Conservation (phyloP, 2,329 filamentous ascomycete genomes). For the Pseudocercospora vitis region DNA sequence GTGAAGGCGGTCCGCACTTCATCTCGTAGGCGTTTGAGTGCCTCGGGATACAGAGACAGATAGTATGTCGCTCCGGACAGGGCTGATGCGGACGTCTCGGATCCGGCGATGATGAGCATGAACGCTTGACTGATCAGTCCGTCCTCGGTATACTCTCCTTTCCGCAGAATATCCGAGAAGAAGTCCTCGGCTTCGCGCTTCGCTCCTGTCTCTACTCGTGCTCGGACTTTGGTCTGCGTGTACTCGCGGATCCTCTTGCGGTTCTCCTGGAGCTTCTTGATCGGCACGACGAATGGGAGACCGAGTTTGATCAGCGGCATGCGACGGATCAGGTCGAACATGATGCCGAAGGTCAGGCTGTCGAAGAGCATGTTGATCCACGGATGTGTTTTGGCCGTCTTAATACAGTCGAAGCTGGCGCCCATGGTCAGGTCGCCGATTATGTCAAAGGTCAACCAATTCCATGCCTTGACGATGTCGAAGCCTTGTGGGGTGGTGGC, state of each 20-base stretch:
- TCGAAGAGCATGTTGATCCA: slow-evolving; percentile 33
- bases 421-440: slow-evolving; percentile 38
- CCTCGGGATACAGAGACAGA: slow-evolving; percentile 6
- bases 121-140: not conserved
- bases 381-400: slow-evolving; percentile 37
- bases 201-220: not conserved
- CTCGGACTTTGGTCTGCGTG: not conserved
- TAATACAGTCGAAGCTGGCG: slow-evolving; percentile 37
- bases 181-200: not conserved
- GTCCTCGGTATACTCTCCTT: not conserved
- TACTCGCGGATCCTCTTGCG: not conserved
- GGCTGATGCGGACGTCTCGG: slow-evolving; percentile 7
- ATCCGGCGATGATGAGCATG: slow-evolving; percentile 9
- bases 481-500: slow-evolving; percentile 17
- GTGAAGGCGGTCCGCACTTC: slow-evolving; percentile 10
- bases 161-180: not conserved
- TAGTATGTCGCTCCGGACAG: slow-evolving; percentile 3
- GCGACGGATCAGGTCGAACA: not conserved
- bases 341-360: not conserved
- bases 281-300: not conserved
- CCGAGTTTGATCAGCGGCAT: not conserved
- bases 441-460: slow-evolving; percentile 36
- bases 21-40: slow-evolving; percentile 1
- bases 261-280: not conserved
- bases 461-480: slow-evolving; percentile 34